phyloP scores from a whole-genome alignment of 1,139 yeast species.

The Pichia terricola region DNA sequence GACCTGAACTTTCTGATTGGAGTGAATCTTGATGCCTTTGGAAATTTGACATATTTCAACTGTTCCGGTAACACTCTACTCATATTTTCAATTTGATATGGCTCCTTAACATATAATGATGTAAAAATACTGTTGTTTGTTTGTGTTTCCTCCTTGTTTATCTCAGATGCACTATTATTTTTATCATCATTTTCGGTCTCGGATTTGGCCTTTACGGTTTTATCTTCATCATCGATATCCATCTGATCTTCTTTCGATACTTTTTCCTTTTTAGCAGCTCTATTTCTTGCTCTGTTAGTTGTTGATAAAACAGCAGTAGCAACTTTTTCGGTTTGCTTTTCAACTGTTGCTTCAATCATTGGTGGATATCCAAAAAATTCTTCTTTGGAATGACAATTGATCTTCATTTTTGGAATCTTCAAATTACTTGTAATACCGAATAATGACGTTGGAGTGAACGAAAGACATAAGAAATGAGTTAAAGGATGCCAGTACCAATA shows the following conservation, averaged over 20 bases:
- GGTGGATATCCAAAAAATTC: constrained; percentile 87
- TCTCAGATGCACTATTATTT: constrained; percentile 15
- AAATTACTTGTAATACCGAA: constrained; percentile 82
- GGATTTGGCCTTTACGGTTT: constrained; percentile 17
- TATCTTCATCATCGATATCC: constrained; percentile 21
- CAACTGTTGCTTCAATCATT: constrained; percentile 68
- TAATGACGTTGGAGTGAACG: constrained; percentile 87
- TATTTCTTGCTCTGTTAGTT: constrained; percentile 83
- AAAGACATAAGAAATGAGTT: constrained; percentile 83
- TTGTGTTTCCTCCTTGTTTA: constrained; percentile 15
- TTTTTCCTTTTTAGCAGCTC: constrained; percentile 71
- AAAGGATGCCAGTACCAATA: constrained; percentile 99
- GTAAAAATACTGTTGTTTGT: constrained; percentile 13
- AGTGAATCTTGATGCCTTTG: constrained; percentile 63
- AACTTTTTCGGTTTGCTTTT: constrained; percentile 79
- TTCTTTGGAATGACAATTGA: constrained; percentile 74
- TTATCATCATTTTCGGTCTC: constrained; percentile 13
- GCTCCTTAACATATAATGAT: constrained; percentile 35
- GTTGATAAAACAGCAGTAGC: constrained; percentile 93
- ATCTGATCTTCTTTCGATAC: constrained; percentile 33
- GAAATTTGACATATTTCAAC: constrained; percentile 70
- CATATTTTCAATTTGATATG: constrained; percentile 67
- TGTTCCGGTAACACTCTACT: constrained; percentile 91
- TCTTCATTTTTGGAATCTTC: constrained; percentile 74
- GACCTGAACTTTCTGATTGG: constrained; percentile 81